Conservation (phyloP, 345 rosid genomes). For the Salix exigua region DNA sequence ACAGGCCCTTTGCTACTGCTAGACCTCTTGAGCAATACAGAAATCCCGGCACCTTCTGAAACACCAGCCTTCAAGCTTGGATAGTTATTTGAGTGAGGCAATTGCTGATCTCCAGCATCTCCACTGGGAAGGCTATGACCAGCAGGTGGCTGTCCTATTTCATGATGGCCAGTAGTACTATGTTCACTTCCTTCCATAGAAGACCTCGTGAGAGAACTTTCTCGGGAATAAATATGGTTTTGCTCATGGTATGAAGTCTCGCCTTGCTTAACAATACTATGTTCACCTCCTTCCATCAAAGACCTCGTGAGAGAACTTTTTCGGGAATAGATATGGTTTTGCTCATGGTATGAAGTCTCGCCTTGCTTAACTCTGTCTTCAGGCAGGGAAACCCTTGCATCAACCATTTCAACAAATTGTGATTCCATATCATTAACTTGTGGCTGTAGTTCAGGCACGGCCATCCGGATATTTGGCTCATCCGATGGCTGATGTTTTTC, state of each 20-base stretch:
- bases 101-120: slow-evolving; percentile 34
- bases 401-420: slow-evolving; percentile 15
- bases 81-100: slow-evolving; percentile 27
- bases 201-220: slow-evolving; percentile 32
- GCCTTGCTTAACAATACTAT: slow-evolving; percentile 15
- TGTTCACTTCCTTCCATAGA: slow-evolving; percentile 40
- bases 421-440: slow-evolving; percentile 20
- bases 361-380: slow-evolving; percentile 34
- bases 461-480: slow-evolving; percentile 27
- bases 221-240: slow-evolving; percentile 29
- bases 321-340: slow-evolving; percentile 27
- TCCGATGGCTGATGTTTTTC: slow-evolving; percentile 30
- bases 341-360: slow-evolving; percentile 22
- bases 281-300: slow-evolving; percentile 30
- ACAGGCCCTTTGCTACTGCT: slow-evolving; percentile 71
- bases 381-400: slow-evolving; percentile 26
- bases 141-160: slow-evolving; percentile 34
- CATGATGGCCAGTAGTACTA: slow-evolving; percentile 31
- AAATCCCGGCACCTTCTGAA: slow-evolving; percentile 55
- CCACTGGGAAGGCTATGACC: slow-evolving; percentile 26
- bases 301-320: slow-evolving; percentile 34
- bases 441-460: slow-evolving; percentile 23
- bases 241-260: slow-evolving; percentile 23
- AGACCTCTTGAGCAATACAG: slow-evolving; percentile 75
- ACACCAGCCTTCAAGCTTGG: slow-evolving; percentile 30